These are phyloP conservation scores for Phytophthora brassicae DNA, from an alignment of 352 stramenopile genomes.

Conservation along the genomic window DNA sequence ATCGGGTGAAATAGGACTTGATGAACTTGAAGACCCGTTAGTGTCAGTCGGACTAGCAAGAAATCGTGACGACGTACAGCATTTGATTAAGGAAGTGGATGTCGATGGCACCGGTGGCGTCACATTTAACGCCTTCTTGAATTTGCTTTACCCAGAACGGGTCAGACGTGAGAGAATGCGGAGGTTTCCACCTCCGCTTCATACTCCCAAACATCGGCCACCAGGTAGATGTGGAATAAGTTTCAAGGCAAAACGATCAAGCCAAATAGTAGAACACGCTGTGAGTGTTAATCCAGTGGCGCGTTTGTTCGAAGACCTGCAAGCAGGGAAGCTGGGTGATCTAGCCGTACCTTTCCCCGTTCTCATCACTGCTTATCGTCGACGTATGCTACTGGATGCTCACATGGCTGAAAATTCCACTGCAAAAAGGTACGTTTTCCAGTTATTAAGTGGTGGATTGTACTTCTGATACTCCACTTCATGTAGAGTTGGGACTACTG, in stretches of 20 bases:
- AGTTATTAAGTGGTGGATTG: too few species aligned
- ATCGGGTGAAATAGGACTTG: conserved; percentile 75
- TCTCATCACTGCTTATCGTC: conserved; percentile 76
- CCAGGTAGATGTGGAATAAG: conserved; percentile 11
- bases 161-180: conserved; percentile 34
- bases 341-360: conserved; percentile 72
- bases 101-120: conserved; percentile 62
- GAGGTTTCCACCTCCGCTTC: conserved; percentile 29
- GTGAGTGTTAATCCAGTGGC: conserved; percentile 57
- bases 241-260: conserved; percentile 6
- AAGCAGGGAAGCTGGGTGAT: conserved; percentile 77
- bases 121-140: conserved; percentile 75
- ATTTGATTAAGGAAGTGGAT: conserved; percentile 74
- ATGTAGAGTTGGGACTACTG: conserved; percentile 31
- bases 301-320: conserved; percentile 78
- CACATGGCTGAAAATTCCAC: conserved; percentile 76
- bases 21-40: conserved; percentile 87
- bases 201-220: conserved; percentile 45
- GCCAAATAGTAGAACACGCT: conserved; percentile 3
- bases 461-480: too few species aligned
- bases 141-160: conserved; percentile 67
- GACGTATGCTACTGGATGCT: conserved; percentile 80
- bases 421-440: conserved; percentile 40
- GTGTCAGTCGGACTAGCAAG: conserved; percentile 84
- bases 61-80: conserved; percentile 70